Evolutionary conservation across 2,329 filamentous ascomycete genomes (phyloP), one percentile per base, ranked within the genome.

Genomic region (Acephala macrosclerotiorum): DNA sequence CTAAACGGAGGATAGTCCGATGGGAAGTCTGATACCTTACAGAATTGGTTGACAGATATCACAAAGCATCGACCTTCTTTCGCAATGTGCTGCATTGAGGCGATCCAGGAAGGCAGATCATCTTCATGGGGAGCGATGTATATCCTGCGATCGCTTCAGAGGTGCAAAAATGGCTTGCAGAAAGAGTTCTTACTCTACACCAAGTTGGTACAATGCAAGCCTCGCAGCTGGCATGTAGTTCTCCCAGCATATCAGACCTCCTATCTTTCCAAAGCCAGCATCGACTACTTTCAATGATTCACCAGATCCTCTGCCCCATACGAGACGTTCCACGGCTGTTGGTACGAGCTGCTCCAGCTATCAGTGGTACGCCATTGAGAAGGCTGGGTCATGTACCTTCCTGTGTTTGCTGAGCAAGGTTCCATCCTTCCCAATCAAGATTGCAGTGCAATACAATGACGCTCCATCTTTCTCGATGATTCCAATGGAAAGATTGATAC

Each of bases 1-100:
- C 75, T 76, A 68, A 81, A 81, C 8, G 79, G 79, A 9, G 79
- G 79, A 58, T 81, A 81, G 57, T 81, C 79, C 1, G 71, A 26
- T 16, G 79, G 79, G 55, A 80, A 81, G 60, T 81, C 79, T 0
- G 79, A 53, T 14, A 72, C 69, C 64, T 72, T 79, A 68, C 76
- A 79, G 67, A 80, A 75, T 33, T 79, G 77, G 63, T 81, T 81
- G 42, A 78, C 77, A 0, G 77, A 79, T 5, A 81, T 77, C 2
- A 81, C 79, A 63, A 81, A 81, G 66, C 79, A 81, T 36, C 79
- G 75, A 12, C 80, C 80, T 65, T 81, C 79, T 65, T 81, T 81
- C n/a, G 79, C 80, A 29, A 81, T 80, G 64, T 81, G 80, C 61
- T 80, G 79, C 78, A 80, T 80, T 2, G 79, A 78, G 9, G 79